Evolutionary conservation across 1,139 yeast genomes (phyloP).

Genomic region (Yamadazyma buinensis): DNA sequence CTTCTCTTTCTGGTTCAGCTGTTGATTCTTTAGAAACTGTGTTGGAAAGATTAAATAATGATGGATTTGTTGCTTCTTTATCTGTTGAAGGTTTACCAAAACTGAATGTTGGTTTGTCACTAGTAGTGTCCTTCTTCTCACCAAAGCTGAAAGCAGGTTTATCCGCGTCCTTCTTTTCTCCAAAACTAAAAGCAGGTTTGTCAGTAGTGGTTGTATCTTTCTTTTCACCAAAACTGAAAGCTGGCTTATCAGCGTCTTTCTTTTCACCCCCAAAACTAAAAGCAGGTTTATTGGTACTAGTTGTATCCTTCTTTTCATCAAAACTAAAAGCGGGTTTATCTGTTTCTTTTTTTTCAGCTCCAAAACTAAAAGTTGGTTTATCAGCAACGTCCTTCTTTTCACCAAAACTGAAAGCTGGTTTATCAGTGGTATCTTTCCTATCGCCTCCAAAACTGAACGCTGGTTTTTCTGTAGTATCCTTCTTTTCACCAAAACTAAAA

Average conservation of each 20-base stretch:
- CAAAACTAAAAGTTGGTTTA: background rate
- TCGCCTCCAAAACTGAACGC: no score
- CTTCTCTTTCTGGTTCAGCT: slow-evolving; percentile 4
- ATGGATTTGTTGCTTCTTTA: slow-evolving; percentile 4
- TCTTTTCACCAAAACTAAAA: slow-evolving; percentile 6
- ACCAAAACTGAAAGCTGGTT: slow-evolving; percentile 5
- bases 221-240: slow-evolving; percentile 10
- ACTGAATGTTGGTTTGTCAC: slow-evolving; percentile 9
- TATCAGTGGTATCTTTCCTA: no score
- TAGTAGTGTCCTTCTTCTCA: slow-evolving; percentile 5
- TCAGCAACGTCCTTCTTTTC: background rate
- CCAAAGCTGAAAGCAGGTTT: slow-evolving; percentile 10
- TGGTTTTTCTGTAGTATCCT: no score
- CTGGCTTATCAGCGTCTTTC: slow-evolving; percentile 4
- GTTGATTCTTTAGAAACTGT: slow-evolving; percentile 2
- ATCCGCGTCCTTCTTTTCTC: slow-evolving; percentile 1
- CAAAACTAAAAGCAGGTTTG: slow-evolving; percentile 10
- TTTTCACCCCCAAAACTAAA: slow-evolving; percentile 1
- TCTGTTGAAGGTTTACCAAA: slow-evolving; percentile 10
- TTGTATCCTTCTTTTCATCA: background rate
- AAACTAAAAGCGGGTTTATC: slow-evolving; percentile 4
- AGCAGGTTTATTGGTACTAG: slow-evolving; percentile 5
- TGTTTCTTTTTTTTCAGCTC: slow-evolving; percentile 1
- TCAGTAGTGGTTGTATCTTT: slow-evolving; percentile 5
- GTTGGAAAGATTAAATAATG: slow-evolving; percentile 2